phyloP scores from a whole-genome alignment of 1,284 basidiomycete genomes.

The Cystobasidium sp. region DNA sequence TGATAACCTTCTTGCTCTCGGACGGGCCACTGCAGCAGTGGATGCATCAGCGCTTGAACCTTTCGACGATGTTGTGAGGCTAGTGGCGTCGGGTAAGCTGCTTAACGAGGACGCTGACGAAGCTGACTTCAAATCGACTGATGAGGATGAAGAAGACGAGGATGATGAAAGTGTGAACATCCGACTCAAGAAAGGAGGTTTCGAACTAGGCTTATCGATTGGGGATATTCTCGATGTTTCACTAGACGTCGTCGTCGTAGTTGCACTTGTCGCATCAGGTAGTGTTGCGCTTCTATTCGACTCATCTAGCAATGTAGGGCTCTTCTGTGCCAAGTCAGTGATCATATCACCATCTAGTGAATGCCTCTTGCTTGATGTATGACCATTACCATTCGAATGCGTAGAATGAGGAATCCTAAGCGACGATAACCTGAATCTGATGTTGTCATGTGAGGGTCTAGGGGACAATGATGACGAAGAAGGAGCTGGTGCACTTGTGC shows the following conservation, averaged over 20 bases:
- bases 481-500: not conserved
- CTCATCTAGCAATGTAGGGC: not conserved
- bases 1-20: slow-evolving; percentile 14
- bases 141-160: not conserved
- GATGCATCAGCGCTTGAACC: not conserved
- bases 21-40: not conserved
- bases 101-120: not conserved
- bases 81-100: not conserved
- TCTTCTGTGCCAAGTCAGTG: not conserved
- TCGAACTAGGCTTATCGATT: not conserved
- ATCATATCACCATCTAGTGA: no score
- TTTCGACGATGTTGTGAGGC: not conserved
- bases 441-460: not conserved
- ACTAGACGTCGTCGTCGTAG: not conserved
- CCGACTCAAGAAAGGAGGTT: slow-evolving; percentile 2
- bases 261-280: not conserved
- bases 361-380: no score
- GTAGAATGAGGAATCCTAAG: slow-evolving; percentile 14
- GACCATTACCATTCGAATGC: not conserved
- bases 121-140: not conserved
- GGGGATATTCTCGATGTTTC: not conserved
- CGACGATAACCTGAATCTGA: slow-evolving; percentile 2
- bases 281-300: slow-evolving; percentile 1
- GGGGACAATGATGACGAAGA: not conserved
- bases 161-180: not conserved